These are phyloP conservation scores for Talaromyces rugulosus DNA, from an alignment of 2,329 filamentous ascomycete species.

Conservation along the genomic window DNA sequence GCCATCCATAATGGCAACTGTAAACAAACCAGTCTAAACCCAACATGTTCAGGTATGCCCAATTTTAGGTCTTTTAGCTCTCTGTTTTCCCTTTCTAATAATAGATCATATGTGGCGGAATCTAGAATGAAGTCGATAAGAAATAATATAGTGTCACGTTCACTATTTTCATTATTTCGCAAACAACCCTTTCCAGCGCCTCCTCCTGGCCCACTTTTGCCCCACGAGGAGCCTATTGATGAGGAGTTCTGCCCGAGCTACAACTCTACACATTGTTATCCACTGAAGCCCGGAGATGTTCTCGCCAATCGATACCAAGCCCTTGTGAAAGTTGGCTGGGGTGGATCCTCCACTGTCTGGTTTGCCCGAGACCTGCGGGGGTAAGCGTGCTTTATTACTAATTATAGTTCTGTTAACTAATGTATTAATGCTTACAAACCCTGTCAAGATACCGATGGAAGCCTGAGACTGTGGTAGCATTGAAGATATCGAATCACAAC, in stretches of 20 bases:
- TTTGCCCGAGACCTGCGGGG: slow-evolving; percentile 27
- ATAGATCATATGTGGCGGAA: neutral
- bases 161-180: slow-evolving; percentile 20
- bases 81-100: neutral
- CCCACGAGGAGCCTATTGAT: slow-evolving; percentile 10
- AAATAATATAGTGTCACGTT: slow-evolving; percentile 15
- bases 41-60: neutral
- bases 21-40: neutral
- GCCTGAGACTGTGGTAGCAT: slow-evolving; percentile 21
- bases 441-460: slow-evolving; percentile 21
- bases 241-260: slow-evolving; percentile 7
- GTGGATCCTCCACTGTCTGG: slow-evolving; percentile 32
- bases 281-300: slow-evolving; percentile 27
- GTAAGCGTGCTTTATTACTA: slow-evolving; percentile 20
- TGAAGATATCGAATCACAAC: slow-evolving; percentile 28
- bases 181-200: slow-evolving; percentile 24
- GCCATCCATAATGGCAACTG: neutral
- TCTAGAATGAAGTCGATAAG: slow-evolving; percentile 22
- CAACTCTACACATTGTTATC: slow-evolving; percentile 18
- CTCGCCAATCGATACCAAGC: slow-evolving; percentile 29
- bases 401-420: slow-evolving; percentile 8
- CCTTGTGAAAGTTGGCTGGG: slow-evolving; percentile 34
- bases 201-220: slow-evolving; percentile 21
- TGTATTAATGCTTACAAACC: slow-evolving; percentile 19
- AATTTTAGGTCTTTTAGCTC: neutral